A percentile compares a stretch with the other conserved stretches of the same genome.
These are phyloP conservation scores for Aspergillus alliaceus DNA, from an alignment of 2,329 filamentous ascomycete genomes.

Conservation along the genomic window DNA sequence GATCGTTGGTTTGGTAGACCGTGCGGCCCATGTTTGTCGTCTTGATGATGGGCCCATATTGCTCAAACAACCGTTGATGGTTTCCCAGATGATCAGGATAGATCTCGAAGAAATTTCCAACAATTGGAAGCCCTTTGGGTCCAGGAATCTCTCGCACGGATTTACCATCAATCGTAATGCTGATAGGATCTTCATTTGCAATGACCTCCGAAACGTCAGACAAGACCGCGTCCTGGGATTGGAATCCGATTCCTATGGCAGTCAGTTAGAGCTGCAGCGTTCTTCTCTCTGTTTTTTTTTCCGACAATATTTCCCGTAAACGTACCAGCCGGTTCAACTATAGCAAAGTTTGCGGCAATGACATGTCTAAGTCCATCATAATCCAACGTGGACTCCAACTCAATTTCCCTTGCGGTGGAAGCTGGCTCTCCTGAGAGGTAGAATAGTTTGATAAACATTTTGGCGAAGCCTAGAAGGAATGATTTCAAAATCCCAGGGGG, in stretches of 20 bases:
- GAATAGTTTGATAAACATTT: not conserved
- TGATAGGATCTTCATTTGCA: conserved; percentile 7
- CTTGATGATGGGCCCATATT: conserved; percentile 54
- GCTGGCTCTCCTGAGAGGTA: not conserved
- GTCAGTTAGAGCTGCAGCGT: not conserved
- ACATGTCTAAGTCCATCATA: conserved; percentile 19
- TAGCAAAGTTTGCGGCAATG: conserved; percentile 28
- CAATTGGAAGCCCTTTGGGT: conserved; percentile 30
- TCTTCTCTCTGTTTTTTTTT: not conserved
- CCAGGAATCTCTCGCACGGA: conserved; percentile 23
- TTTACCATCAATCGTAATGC: conserved; percentile 29
- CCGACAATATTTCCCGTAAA: not conserved
- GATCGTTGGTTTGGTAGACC: conserved; percentile 54
- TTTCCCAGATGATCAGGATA: conserved; percentile 61
- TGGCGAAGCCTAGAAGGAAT: not conserved
- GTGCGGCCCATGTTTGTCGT: conserved; percentile 54
- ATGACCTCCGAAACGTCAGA: not conserved
- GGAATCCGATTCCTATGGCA: not conserved
- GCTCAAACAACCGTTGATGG: conserved; percentile 54
- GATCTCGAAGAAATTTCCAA: conserved; percentile 57
- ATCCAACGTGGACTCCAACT: conserved; percentile 19
- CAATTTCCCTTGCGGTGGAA: conserved; percentile 15
- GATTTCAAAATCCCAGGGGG: too few species aligned
- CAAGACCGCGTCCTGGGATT: not conserved
- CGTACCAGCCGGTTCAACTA: conserved; percentile 26